Evolutionary conservation across 1,139 yeast genomes (phyloP), one percentile per base, ranked within the genome.

Genomic region (Taphrina deformans): DNA sequence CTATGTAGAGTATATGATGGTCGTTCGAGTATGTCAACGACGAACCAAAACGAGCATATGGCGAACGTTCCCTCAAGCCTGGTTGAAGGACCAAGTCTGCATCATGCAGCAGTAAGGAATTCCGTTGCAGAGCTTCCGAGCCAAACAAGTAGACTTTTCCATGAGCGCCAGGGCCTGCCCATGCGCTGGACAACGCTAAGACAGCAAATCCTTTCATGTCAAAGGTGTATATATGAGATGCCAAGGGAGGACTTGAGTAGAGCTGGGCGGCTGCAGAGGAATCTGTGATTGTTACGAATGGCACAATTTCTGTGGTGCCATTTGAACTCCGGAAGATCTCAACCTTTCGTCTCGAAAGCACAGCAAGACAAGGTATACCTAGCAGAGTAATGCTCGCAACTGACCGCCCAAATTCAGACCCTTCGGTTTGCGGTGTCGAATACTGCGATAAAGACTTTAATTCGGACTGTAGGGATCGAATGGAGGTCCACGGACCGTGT

Each of bases 141-240:
- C 27, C 10, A 29, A 59, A 50, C n/a, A 59, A 31, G 35, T 50
- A 50, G 26, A 50, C 56, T 27, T 40, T 33, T 3, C 56, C 63
- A n/a, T 41, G 24, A 2, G 44, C 27, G 6, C 14, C 23, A 4
- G 26, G 50, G n/a, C 63, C 63, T 12, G 40, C 14, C 63, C 56
- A 59, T 14, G 55, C 51, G 16, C 40, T 52, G 6, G 46, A 21
- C 12, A 59, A 18, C 14, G 63, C 63, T 16, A 59, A 21, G 12
- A 50, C 26, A 9, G 35, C 3, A 16, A 10, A 9, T 3, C 56
- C 56, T 9, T 24, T 21, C n/a, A 33, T 41, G 12, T 26, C 23
- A 27, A 48, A 59, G 10, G 18, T 33, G 23, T 27, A 24, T 14
- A 59, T 26, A 3, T 27, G 21, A 16, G 31, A 16, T 6, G 51